These are phyloP conservation scores for Odonthalia washingtoniensis DNA, from an alignment of 31 red algal genomes.

Conservation along the genomic window DNA sequence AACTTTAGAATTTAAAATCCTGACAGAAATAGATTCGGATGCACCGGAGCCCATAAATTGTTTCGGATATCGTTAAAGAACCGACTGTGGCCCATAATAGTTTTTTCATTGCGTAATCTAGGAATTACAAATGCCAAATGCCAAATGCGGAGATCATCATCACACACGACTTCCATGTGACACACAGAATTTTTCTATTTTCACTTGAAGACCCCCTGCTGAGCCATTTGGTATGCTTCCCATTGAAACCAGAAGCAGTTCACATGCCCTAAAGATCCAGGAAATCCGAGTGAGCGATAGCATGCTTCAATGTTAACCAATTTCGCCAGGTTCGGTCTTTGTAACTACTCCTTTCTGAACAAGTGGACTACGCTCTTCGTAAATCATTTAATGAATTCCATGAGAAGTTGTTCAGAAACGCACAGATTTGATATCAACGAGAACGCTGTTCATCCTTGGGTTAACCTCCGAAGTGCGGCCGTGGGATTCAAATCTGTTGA, in stretches of 20 bases:
- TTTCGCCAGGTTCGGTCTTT: slow-evolving; percentile 24
- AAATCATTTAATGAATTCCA: neutral
- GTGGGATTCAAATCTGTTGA: too few relatives aligned
- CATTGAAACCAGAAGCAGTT: slow-evolving; percentile 37
- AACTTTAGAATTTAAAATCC: neutral
- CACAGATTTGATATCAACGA: neutral
- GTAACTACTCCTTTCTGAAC: slow-evolving; percentile 7
- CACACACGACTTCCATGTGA: slow-evolving; percentile 42
- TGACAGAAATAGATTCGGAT: neutral
- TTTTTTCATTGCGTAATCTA: neutral
- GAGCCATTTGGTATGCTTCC: slow-evolving; percentile 20
- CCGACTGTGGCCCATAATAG: neutral
- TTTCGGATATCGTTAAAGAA: slow-evolving; percentile 22
- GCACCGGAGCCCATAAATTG: neutral
- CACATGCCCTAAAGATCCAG: slow-evolving; percentile 36
- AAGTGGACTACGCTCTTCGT: neutral
- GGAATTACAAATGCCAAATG: slow-evolving; percentile 5
- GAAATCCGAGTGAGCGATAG: slow-evolving; percentile 53
- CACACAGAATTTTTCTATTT: slow-evolving; percentile 30
- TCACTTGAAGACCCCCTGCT: neutral
- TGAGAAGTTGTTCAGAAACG: neutral
- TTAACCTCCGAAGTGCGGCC: neutral
- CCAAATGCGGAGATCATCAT: slow-evolving; percentile 41
- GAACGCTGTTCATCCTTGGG: neutral
- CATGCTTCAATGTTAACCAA: neutral